Evolutionary conservation across 768 basidiomycete species (phyloP), one percentile per base, ranked within the genome.

Genomic region (Pisolithus albus): DNA sequence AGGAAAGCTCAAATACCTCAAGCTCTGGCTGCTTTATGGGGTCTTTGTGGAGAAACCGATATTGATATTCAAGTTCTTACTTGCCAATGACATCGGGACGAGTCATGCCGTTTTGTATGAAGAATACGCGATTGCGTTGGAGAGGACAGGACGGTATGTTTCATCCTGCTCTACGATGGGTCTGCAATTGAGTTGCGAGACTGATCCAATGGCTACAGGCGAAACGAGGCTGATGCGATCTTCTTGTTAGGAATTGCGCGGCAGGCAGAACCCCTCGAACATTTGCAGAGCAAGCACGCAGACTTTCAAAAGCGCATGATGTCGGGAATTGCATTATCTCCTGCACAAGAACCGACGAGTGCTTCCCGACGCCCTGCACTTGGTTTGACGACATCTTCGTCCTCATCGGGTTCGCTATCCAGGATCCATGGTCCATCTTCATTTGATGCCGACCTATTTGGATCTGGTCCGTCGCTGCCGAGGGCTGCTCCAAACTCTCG

Each of bases 271-370:
- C 93, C 94, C 0, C 70, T 92, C 16, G 91, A 92, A 37, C 85
- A 84, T 46, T 76, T 99, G 3, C 80, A 88, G 65, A 75, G 71
- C 47, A 79, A 86, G 57, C 84, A 94, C 62, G 70, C 79, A 48
- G 92, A 94, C 40, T 98, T 97, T 69, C 90, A 93, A 65, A 93
- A 79, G 72, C 86, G 90, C 49, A 93, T 90, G 88, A 86, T 90
- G 83, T 73, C 77, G 23, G 64, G 64, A 38, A 59, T 70, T 2
- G 70, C 69, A 34, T 61, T 72, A 42, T 68, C 72, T 9, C 65
- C 73, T 21, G 70, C 70, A 24, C 63, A 70, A 9, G 51, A 61
- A 13, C 65, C 74, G 48, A 61, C 67, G 15, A 58, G 75, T 4
- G 52, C 45, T 19, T 58, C 66, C 5, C 66, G 73, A 50, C 76